These are phyloP conservation scores for Candida fluviatilis DNA, from an alignment of 805 yeast species.

Conservation along the genomic window DNA sequence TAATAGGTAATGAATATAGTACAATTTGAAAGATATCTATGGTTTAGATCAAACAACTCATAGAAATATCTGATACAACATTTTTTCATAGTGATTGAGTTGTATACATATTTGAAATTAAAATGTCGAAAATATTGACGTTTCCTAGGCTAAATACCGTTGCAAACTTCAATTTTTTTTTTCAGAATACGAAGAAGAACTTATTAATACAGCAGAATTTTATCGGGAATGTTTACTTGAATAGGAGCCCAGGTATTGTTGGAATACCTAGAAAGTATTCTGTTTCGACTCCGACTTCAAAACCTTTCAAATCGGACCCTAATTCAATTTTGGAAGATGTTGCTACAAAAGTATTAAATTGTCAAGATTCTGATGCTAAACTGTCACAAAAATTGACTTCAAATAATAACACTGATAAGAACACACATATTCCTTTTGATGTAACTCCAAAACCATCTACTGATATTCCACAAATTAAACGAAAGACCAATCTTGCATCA, in stretches of 20 bases:
- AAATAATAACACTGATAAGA: constrained; percentile 27
- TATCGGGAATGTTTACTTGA: constrained; percentile 26
- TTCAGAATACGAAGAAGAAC: constrained; percentile 29
- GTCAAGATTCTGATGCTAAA: constrained; percentile 36
- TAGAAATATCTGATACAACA: too few relatives aligned
- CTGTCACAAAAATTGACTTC: constrained; percentile 15
- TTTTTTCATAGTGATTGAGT: background rate
- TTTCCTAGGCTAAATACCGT: constrained; percentile 20
- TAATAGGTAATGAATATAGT: too few relatives aligned
- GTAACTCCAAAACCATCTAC: constrained; percentile 21
- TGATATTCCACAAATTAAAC: background rate
- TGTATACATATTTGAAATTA: background rate
- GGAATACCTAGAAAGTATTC: constrained; percentile 1
- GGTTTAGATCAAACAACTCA: too few relatives aligned
- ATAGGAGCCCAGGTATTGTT: background rate
- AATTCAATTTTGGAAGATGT: constrained; percentile 27
- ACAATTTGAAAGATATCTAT: too few relatives aligned
- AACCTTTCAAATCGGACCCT: background rate
- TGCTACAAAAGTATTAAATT: constrained; percentile 41
- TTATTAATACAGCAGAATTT: constrained; percentile 30
- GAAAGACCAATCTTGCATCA: constrained; percentile 27
- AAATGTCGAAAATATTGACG: constrained; percentile 7
- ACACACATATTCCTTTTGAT: constrained; percentile 50
- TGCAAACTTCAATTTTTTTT: constrained; percentile 32
- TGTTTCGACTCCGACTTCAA: background rate